Base-by-base conservation (phyloP, 768 basidiomycete genomes). In the Chalciporus piperatus region DNA sequence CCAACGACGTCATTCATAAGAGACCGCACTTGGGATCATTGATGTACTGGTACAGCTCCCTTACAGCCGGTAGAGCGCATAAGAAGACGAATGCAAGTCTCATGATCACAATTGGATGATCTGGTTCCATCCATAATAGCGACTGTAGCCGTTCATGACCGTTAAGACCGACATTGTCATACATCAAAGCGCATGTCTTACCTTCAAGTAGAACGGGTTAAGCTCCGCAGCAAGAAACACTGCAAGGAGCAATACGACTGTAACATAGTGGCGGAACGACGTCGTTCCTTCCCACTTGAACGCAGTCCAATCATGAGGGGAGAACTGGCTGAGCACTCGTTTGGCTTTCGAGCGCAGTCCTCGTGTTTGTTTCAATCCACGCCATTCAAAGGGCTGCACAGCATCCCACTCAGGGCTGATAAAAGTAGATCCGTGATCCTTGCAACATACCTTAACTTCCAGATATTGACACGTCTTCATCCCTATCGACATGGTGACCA, bases 181-280 rank as follows among this genome's bases (percentile, higher is more conserved):
- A 33, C 20, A 20, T 49, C 19, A 52, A 43, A 33, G 27, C 41
- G 55, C 39, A 37, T 48, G 55, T 60, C 70, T 52, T 59, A 85
- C 89, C 78, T 93, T 93, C 37, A 93, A 74, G 70, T 93, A 93
- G 69, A 93, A 93, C 5, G 90, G 89, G 62, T 87, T 91, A 47
- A 93, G 75, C 68, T 93, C 91, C 51, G 89, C 91, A 53, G 84
- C 87, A 45, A 93, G 76, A 66, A 92, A 92, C 25, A 85, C 82
- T 6, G 84, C 82, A 33, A 92, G 78, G 41, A 92, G 74, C 23
- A 87, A 59, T 14, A 92, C 87, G 32, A 92, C 90, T 0, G 78
- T 80, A 54, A 84, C 69, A 63, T 89, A 92, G 68, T 91, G 83
- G 39, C 78, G 72, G 63, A 91, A 88, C 33, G 82, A 82, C 9